Evolutionary conservation across 495 filamentous ascomycete species (phyloP).

Genomic region (Xylaria grammica): DNA sequence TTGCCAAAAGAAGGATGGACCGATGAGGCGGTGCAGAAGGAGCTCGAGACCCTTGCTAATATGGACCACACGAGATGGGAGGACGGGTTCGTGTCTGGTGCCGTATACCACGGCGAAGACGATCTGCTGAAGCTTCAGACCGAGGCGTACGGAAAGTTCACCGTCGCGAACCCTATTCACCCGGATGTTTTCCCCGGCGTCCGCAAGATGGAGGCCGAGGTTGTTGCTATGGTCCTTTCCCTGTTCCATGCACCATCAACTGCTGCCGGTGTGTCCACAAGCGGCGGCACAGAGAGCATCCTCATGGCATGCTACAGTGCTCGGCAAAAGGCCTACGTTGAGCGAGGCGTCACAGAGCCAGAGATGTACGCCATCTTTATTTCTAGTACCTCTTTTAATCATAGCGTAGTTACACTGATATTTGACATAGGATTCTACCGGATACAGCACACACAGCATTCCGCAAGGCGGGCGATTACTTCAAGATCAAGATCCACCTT

Average conservation of each 20-base stretch:
- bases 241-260: constrained; percentile 89
- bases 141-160: constrained; percentile 91
- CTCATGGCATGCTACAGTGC: constrained; percentile 91
- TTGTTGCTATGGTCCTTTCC: constrained; percentile 92
- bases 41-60: constrained; percentile 75
- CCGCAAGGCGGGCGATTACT: constrained; percentile 92
- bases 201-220: constrained; percentile 98
- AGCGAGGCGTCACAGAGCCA: constrained; percentile 87
- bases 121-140: constrained; percentile 83
- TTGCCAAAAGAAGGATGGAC: constrained; percentile 89
- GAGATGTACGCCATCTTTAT: constrained; percentile 72
- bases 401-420: constrained; percentile 5
- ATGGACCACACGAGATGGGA: constrained; percentile 98
- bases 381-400: background rate
- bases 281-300: constrained; percentile 94
- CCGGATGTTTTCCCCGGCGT: constrained; percentile 98
- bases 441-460: constrained; percentile 95
- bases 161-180: constrained; percentile 97
- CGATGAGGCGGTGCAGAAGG: constrained; percentile 75
- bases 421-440: constrained; percentile 75
- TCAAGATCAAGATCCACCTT: constrained; percentile 92
- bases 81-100: constrained; percentile 90
- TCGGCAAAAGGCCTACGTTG: constrained; percentile 82
- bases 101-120: constrained; percentile 94
- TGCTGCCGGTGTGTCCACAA: constrained; percentile 87